Percentiles rank a stretch among this genome's conserved stretches.
These are phyloP conservation scores for Endogone sp. DNA, from an alignment of 192 early-diverging fungal species.

Conservation along the genomic window DNA sequence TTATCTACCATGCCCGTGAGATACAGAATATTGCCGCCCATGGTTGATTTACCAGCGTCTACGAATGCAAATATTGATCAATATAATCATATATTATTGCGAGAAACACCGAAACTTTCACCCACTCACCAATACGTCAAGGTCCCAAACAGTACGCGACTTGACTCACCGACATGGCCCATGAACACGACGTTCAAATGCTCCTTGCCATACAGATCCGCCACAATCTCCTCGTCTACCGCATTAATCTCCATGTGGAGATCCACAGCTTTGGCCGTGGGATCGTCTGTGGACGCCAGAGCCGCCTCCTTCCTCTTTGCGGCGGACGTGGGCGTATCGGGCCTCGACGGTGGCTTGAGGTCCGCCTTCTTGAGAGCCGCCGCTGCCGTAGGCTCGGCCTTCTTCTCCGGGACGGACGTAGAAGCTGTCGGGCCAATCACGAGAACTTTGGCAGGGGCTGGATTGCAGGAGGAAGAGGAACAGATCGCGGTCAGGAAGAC, in stretches of 20 bases:
- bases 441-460: conserved; percentile 18
- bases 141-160: too few species aligned
- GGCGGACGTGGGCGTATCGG: conserved; percentile 19
- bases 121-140: neutral
- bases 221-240: conserved; percentile 50
- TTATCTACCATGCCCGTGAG: conserved; percentile 99
- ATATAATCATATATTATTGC: conserved; percentile 5
- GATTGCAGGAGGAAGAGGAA: neutral
- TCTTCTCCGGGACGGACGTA: conserved; percentile 2
- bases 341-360: conserved; percentile 10
- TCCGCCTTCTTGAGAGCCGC: conserved; percentile 27
- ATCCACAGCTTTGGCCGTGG: conserved; percentile 23
- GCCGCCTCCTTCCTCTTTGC: conserved; percentile 17
- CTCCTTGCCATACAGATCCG: conserved; percentile 85
- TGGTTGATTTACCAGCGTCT: conserved; percentile 96
- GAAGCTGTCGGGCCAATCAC: conserved; percentile 8
- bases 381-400: conserved; percentile 6
- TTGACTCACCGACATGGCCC: conserved; percentile 87
- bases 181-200: conserved; percentile 98
- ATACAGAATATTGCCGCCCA: conserved; percentile 96
- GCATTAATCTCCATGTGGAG: conserved; percentile 49
- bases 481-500: conserved; percentile 1
- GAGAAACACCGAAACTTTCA: conserved; percentile 1
- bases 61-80: conserved; percentile 4
- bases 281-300: conserved; percentile 15